A percentile compares a stretch with the other conserved stretches of the same genome.
phyloP scores from a whole-genome alignment of 495 filamentous ascomycete genomes.

The Neurospora hispaniola region DNA sequence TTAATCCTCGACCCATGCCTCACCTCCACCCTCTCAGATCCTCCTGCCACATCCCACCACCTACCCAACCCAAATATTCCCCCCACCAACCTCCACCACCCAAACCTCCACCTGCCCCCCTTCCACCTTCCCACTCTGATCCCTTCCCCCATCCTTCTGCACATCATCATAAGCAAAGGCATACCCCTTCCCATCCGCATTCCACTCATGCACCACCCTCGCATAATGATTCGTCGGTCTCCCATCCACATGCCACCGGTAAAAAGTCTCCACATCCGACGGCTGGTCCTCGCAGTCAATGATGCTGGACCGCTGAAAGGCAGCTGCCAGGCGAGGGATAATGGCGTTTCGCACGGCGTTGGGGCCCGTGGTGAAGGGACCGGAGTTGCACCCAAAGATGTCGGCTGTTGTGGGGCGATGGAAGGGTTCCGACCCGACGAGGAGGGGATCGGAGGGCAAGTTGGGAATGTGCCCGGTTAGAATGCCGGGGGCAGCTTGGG shows the following conservation, averaged over 20 bases:
- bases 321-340: conserved; percentile 53
- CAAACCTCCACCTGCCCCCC: conserved; percentile 49
- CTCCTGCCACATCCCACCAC: neutral
- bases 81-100: conserved; percentile 58
- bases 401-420: conserved; percentile 49
- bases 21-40: neutral
- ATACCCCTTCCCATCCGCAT: conserved; percentile 59
- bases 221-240: conserved; percentile 61
- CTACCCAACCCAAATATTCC: conserved; percentile 15
- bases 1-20: neutral
- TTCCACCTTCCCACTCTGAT: conserved; percentile 58
- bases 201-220: conserved; percentile 54
- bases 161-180: conserved; percentile 80
- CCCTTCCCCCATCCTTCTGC: conserved; percentile 44
- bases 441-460: conserved; percentile 9
- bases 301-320: conserved; percentile 52
- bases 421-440: conserved; percentile 42
- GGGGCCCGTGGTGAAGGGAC: conserved; percentile 50
- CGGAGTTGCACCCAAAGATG: conserved; percentile 62
- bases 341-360: conserved; percentile 50
- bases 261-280: conserved; percentile 42
- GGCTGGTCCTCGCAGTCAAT: conserved; percentile 41
- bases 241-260: conserved; percentile 25
- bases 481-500: conserved; percentile 27
- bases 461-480: conserved; percentile 3